phyloP scores from a whole-genome alignment of 2,329 filamentous ascomycete species.

The Verticillium dahliae region DNA sequence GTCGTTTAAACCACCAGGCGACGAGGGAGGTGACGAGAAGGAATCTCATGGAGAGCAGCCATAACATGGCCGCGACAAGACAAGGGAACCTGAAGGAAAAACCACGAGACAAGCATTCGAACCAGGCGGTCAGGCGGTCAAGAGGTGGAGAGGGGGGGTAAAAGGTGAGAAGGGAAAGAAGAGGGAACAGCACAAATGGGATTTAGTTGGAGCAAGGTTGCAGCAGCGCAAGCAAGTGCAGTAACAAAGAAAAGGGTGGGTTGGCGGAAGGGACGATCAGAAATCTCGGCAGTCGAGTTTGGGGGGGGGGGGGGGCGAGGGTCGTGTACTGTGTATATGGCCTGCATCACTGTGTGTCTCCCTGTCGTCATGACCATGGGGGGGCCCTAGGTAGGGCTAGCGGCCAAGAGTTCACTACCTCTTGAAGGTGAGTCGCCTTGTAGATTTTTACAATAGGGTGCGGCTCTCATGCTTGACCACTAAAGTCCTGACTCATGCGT shows the following conservation, averaged over 20 bases:
- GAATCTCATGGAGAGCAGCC: slow-evolving; percentile 12
- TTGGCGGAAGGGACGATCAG: not conserved
- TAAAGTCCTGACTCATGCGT: not conserved
- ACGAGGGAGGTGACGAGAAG: slow-evolving; percentile 12
- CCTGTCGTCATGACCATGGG: not conserved
- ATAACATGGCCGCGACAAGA: slow-evolving; percentile 13
- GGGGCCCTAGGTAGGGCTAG: too few relatives aligned
- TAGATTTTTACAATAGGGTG: not conserved
- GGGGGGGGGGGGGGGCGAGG: not conserved
- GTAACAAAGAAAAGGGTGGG: slow-evolving; percentile 2
- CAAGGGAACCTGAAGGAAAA: slow-evolving; percentile 2
- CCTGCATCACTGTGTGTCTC: not conserved
- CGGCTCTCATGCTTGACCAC: not conserved
- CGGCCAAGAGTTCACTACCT: too few relatives aligned
- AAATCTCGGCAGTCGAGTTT: slow-evolving; percentile 2
- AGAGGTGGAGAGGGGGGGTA: not conserved
- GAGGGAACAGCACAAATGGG: slow-evolving; percentile 8
- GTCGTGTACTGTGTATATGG: not conserved
- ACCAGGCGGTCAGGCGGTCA: slow-evolving; percentile 1
- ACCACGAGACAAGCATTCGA: not conserved
- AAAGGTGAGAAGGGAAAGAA: slow-evolving; percentile 1
- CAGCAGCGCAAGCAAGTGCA: slow-evolving; percentile 6
- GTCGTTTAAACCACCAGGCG: slow-evolving; percentile 13
- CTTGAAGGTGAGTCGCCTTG: too few relatives aligned
- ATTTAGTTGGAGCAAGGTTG: slow-evolving; percentile 4